Evolutionary conservation across 2,329 filamentous ascomycete genomes (phyloP), one percentile per base, ranked within the genome.

Genomic region (Chrysoporthe puriensis): DNA sequence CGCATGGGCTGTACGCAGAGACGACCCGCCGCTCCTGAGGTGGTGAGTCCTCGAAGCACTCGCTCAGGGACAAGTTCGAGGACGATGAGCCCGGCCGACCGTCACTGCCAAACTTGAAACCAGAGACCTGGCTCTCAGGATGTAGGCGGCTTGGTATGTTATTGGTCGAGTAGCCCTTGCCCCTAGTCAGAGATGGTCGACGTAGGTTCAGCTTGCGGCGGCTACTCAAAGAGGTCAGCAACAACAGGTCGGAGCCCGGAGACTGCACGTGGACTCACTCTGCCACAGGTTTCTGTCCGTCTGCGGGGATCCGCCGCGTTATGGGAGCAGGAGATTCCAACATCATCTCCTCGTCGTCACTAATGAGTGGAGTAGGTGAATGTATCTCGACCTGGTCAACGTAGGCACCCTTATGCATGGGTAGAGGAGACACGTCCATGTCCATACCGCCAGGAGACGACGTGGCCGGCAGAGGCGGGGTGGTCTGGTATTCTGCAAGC

Each of bases 401-500:
- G 75, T 88, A 94, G 14, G 91, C 86, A 42, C 86, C 83, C 83
- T 97, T 97, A 11, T 64, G 62, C 83, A 97, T 93, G 69, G 94
- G 94, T 52, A 98, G 81, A 50, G 96, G 95, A 57, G 95, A 97
- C 78, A 97, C 90, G 76, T 98, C 94, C 93, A 98, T 97, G 34
- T 70, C 63, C 66, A 88, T 84, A 77, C 97, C 94, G 69, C 87
- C 88, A 7, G 94, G 94, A 57, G 95, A 97, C 7, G 94, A 97
- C 1, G 93, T 91, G 2, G 81, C 68, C 32, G 89, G 90, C 63
- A 97, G 84, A 56, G 93, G 92, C 68, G 96, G 94, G 48, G 94
- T 97, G 46, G 91, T 96, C 74, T 93, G 87, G 74, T 86, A 88
- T 77, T 92, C 93, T 90, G 80, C 72, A 70, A 66, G 54, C 69